A percentile compares a stretch with the other conserved stretches of the same genome.
phyloP scores from a whole-genome alignment of 2,329 filamentous ascomycete genomes.

The Pyrenochaeta sp. region DNA sequence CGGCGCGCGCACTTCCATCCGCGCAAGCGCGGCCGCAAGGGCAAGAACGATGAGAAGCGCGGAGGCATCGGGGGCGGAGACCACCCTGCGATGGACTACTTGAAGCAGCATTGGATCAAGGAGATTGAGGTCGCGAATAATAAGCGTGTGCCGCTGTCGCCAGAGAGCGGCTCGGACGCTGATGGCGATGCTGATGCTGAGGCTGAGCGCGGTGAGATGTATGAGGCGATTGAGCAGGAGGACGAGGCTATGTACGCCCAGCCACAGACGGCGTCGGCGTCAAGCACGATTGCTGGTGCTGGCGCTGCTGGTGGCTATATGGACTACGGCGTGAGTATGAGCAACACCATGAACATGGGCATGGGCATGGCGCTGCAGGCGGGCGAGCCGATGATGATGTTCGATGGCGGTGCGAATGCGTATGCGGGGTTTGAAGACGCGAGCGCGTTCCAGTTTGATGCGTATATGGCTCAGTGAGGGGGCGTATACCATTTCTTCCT shows the following conservation, averaged over 20 bases:
- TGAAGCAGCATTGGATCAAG: conserved; percentile 66
- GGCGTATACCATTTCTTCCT: conserved; percentile 6
- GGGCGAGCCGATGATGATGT: conserved; percentile 27
- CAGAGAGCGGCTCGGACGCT: conserved; percentile 32
- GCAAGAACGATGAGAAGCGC: conserved; percentile 65
- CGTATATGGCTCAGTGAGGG: conserved; percentile 25
- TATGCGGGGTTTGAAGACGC: conserved; percentile 26
- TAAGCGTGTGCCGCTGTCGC: conserved; percentile 22
- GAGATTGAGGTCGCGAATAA: conserved; percentile 61
- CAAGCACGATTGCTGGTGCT: conserved; percentile 17
- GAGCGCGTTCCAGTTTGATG: conserved; percentile 38
- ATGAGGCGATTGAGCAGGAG: conserved; percentile 13
- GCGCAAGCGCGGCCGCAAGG: conserved; percentile 63
- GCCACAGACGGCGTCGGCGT: conserved; percentile 12
- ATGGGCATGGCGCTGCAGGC: too few species aligned
- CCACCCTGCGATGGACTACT: conserved; percentile 65
- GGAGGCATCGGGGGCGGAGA: conserved; percentile 70
- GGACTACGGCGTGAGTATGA: conserved; percentile 31
- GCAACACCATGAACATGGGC: too few species aligned
- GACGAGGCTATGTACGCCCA: conserved; percentile 19
- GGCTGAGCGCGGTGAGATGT: conserved; percentile 11
- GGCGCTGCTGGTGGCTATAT: conserved; percentile 23
- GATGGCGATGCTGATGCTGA: too few species aligned
- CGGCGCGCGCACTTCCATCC: conserved; percentile 87
- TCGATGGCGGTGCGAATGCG: too few species aligned